Evolutionary conservation across 2,329 filamentous ascomycete genomes (phyloP).

Genomic region (Fusarium denticulatum): DNA sequence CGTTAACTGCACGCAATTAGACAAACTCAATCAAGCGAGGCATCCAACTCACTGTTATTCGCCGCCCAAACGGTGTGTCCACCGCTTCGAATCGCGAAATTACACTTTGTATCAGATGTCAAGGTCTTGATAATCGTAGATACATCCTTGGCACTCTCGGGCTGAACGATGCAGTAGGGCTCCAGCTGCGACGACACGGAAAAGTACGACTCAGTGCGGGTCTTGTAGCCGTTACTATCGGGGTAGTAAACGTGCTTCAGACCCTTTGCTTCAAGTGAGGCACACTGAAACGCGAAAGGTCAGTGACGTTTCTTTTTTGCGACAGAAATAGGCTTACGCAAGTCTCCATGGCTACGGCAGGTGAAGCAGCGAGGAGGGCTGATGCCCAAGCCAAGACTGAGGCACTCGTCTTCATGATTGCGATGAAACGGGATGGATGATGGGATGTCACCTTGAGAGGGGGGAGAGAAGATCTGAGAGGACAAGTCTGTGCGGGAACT

Average conservation of each 20-base stretch:
- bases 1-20: constrained; percentile 6
- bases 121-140: constrained; percentile 27
- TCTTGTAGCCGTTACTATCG: constrained; percentile 14
- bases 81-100: constrained; percentile 12
- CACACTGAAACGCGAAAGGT: constrained; percentile 13
- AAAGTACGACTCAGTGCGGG: constrained; percentile 38
- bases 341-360: background rate
- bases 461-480: background rate
- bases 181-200: constrained; percentile 33
- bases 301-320: background rate
- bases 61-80: constrained; percentile 17
- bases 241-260: constrained; percentile 25
- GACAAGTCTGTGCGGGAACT: constrained; percentile 11
- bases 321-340: constrained; percentile 3
- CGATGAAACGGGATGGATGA: background rate
- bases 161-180: constrained; percentile 43
- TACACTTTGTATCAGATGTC: background rate
- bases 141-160: constrained; percentile 33
- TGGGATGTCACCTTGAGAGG: background rate
- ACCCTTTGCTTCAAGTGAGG: constrained; percentile 10
- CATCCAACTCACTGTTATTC: background rate
- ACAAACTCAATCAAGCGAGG: background rate
- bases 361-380: background rate
- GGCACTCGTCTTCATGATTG: constrained; percentile 5
- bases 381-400: constrained; percentile 9